Percentiles rank a stretch among this genome's conserved stretches.
These are phyloP conservation scores for Rosa persica DNA, from an alignment of 306 rosid genomes.

Conservation along the genomic window DNA sequence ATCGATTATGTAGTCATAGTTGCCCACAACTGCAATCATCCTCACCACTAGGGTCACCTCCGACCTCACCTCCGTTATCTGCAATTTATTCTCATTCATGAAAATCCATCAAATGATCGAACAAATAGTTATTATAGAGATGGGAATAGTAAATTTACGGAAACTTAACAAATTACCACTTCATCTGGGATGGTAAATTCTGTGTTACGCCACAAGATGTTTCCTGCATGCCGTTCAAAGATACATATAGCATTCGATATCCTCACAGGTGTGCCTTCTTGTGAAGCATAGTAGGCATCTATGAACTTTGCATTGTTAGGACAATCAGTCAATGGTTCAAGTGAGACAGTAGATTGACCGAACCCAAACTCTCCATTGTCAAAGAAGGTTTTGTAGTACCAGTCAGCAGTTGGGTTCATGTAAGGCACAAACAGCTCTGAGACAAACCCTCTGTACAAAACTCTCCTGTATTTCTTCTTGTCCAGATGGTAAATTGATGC, in stretches of 20 bases:
- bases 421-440: constrained; percentile 24
- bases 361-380: constrained; percentile 23
- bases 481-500: constrained; percentile 1
- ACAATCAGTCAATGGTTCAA: constrained; percentile 14
- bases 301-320: constrained; percentile 4
- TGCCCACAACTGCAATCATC: constrained; percentile 44
- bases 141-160: not conserved
- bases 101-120: not conserved
- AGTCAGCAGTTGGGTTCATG: constrained; percentile 4
- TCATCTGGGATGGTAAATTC: not conserved
- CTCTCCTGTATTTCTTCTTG: not conserved
- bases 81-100: constrained; percentile 1
- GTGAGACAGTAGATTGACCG: not conserved
- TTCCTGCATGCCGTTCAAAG: constrained; percentile 13
- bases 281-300: constrained; percentile 9
- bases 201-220: constrained; percentile 22
- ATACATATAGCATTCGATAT: constrained; percentile 5
- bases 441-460: constrained; percentile 17
- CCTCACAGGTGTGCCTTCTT: constrained; percentile 7
- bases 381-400: constrained; percentile 11
- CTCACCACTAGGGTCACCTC: constrained; percentile 57
- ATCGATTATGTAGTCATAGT: constrained; percentile 57
- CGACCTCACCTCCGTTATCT: constrained; percentile 49
- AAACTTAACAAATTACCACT: not conserved
- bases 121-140: not conserved